Evolutionary conservation across 768 basidiomycete genomes (phyloP).

Genomic region (Tylopilus vinaceipallidus): DNA sequence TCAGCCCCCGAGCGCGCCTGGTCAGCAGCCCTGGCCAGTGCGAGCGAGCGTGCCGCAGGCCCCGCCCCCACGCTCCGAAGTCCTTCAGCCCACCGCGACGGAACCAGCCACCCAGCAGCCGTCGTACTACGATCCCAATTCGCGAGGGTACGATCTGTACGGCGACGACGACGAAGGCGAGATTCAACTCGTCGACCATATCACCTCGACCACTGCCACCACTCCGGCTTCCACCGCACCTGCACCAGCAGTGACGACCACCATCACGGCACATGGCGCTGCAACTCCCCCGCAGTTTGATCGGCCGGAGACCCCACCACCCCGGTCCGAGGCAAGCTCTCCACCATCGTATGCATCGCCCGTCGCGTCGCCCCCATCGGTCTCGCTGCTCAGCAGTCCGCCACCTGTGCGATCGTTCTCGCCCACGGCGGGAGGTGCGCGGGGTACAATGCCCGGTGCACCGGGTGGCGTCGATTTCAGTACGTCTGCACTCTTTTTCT

Average conservation of each 20-base stretch:
- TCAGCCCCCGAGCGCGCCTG: not conserved
- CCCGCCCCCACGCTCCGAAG: constrained; percentile 8
- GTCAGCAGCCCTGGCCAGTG: constrained; percentile 6
- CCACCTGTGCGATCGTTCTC: constrained; percentile 10
- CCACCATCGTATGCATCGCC: constrained; percentile 7
- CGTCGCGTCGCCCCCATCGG: not conserved
- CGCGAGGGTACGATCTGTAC: constrained; percentile 29
- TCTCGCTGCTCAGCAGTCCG: not conserved
- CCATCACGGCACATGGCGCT: not conserved
- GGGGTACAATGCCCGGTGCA: constrained; percentile 13
- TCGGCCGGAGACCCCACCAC: not conserved
- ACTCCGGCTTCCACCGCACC: not conserved
- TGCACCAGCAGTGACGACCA: too few relatives aligned
- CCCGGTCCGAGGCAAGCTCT: constrained; percentile 1
- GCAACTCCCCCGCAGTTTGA: not conserved
- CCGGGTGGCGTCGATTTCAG: constrained; percentile 33
- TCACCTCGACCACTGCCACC: not conserved
- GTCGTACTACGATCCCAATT: constrained; percentile 38
- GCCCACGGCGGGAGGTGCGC: constrained; percentile 3
- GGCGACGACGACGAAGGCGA: constrained; percentile 14
- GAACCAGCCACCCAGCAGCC: constrained; percentile 13
- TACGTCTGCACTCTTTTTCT: constrained; percentile 10
- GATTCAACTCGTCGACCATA: constrained; percentile 11
- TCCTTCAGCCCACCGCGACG: not conserved
- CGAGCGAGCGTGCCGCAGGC: constrained; percentile 10